These are phyloP conservation scores for Pseudogymnoascus sp. DNA, from an alignment of 2,329 filamentous ascomycete species.

Conservation along the genomic window DNA sequence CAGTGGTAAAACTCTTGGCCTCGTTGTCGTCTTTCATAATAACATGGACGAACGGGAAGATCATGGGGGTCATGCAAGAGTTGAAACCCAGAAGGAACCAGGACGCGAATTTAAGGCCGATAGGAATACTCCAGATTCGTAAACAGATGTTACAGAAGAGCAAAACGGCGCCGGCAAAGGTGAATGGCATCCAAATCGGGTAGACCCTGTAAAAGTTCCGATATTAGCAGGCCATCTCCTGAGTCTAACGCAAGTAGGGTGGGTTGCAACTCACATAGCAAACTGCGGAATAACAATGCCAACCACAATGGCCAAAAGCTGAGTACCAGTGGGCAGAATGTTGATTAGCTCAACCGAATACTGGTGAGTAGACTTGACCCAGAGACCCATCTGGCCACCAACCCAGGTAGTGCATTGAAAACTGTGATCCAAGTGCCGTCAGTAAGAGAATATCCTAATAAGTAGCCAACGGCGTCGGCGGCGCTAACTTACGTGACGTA, in stretches of 20 bases:
- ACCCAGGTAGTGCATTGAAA: conserved; percentile 19
- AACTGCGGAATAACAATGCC: not conserved
- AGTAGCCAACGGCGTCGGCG: not conserved
- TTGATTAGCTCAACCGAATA: not conserved
- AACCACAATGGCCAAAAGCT: not conserved
- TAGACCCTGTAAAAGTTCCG: not conserved
- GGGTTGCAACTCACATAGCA: not conserved
- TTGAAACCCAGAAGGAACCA: conserved; percentile 22
- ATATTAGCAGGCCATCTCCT: not conserved
- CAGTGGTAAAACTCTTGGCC: not conserved
- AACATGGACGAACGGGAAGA: not conserved
- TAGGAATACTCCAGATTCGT: conserved; percentile 14
- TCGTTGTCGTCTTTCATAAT: not conserved
- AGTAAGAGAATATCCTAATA: not conserved
- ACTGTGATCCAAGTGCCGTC: not conserved
- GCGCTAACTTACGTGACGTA: not conserved
- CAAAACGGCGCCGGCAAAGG: conserved; percentile 34
- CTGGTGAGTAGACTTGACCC: conserved; percentile 12
- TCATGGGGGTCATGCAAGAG: not conserved
- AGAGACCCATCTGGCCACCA: conserved; percentile 23
- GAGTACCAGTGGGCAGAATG: not conserved
- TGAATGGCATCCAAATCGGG: conserved; percentile 11
- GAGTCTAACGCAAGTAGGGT: too few relatives aligned
- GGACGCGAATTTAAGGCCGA: conserved; percentile 22
- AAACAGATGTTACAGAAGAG: conserved; percentile 17